Conservation (phyloP, 176 grass and related monocot species). For the Eremochloa ophiuroides region DNA sequence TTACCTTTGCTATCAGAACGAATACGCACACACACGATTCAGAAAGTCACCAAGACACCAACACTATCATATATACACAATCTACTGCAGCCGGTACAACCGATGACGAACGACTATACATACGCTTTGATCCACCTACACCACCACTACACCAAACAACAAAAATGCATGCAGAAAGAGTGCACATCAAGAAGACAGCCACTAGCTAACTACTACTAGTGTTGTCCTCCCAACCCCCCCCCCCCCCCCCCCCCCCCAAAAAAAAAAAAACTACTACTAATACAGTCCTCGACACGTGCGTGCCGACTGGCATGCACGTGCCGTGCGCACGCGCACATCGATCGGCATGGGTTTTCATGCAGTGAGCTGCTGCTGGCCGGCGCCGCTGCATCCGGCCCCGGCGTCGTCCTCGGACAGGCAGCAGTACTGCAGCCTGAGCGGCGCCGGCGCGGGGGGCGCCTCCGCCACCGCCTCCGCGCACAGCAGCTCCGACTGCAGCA, state of each 20-base stretch:
- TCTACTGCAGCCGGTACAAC: conserved; percentile 4
- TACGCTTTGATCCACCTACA: neutral
- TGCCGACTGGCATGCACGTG: neutral
- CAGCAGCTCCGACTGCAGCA: conserved; percentile 45
- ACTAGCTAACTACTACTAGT: neutral
- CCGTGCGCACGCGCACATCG: too few relatives aligned
- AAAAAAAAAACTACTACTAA: neutral
- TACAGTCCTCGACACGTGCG: neutral
- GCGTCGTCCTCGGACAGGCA: conserved; percentile 51
- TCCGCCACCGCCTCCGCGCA: conserved; percentile 1
- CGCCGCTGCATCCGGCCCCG: conserved; percentile 1
- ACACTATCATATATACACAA: conserved; percentile 26
- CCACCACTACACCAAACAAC: conserved; percentile 8
- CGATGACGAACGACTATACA: neutral
- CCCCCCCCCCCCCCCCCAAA: too few relatives aligned
- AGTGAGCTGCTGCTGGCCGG: conserved; percentile 44
- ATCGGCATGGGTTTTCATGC: neutral
- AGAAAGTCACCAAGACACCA: neutral
- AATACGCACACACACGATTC: conserved; percentile 1
- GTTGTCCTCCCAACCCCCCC: too few relatives aligned
- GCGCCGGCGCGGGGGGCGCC: conserved; percentile 12
- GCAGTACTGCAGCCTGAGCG: conserved; percentile 34
- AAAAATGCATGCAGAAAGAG: conserved; percentile 1
- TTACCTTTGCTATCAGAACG: neutral
- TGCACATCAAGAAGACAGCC: conserved; percentile 15